Base-by-base conservation (phyloP, 2,329 filamentous ascomycete genomes). In the Cladophialophora exuberans region DNA sequence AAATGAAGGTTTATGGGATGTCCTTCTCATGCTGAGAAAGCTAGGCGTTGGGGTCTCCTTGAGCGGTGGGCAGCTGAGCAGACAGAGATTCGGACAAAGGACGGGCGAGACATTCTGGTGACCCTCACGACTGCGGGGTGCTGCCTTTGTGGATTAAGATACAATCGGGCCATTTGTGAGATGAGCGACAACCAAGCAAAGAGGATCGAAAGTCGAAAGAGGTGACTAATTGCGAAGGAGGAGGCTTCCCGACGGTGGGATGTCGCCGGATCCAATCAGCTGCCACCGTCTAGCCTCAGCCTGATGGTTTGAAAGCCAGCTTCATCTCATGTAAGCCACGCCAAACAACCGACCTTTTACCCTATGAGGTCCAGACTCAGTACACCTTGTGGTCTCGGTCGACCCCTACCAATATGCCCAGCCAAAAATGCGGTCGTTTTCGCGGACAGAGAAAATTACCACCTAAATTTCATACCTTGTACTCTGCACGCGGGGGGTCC, bases 271-370 rank as follows among this genome's bases (percentile, higher is more conserved):
- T 3, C 35, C 36, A 38, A 26, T 26, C 45, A 36, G 22, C 17
- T 3, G 6, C 18, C 20, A 22, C 22, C 17, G 26, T 15, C 30
- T n/a, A 20, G 17, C 22, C 33, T 17, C 45, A 22, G 45, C 23
- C 42, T 22, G 31, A 25, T 26, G 22, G 15, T 4, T n/a, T 31
- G 11, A 13, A 15, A 1, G n/a, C 15, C 31, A 28, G 17, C 45
- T 35, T 23, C 20, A 18, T 23, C 11, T 30, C 46, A 30, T 28
- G 33, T 18, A 25, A 39, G 46, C 33, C 17, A n/a, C 18, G 39
- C 3, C 13, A 17, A 9, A 3, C 17, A 23, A 17, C 28, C 22
- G 7, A 49, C 46, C 46, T 49, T 41, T 49, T 49, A 41, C 46
- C 46, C 10, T 13, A 28, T 49, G 4, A 1, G 20, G 39, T 22